Conservation (phyloP, 257 asterid genomes). For the Primulina huaijiensis region DNA sequence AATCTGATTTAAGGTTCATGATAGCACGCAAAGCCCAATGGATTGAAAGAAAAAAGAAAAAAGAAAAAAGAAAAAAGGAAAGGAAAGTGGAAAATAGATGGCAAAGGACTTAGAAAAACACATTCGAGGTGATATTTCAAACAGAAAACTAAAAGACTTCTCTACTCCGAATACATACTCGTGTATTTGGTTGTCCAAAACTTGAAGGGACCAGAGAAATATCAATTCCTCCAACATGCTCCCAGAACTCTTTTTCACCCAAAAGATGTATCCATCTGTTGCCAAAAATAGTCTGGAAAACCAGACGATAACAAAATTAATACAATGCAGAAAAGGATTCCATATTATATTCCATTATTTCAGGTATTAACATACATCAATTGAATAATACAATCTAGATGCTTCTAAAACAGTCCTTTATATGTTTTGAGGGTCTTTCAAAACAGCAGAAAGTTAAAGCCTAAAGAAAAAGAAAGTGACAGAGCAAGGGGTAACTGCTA, state of each 20-base stretch:
- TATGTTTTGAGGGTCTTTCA: neutral
- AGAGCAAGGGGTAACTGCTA: neutral
- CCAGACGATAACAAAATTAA: conserved; percentile 21
- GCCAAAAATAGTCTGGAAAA: conserved; percentile 77
- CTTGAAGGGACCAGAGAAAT: conserved; percentile 80
- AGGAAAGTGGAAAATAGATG: neutral
- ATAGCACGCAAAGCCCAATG: conserved; percentile 7
- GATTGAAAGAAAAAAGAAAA: conserved; percentile 7
- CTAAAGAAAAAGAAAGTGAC: neutral
- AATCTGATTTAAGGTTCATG: neutral
- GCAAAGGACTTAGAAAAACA: conserved; percentile 19
- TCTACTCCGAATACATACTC: conserved; percentile 43
- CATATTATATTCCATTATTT: neutral
- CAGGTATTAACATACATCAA: neutral
- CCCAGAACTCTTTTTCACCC: conserved; percentile 96
- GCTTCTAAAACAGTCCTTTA: neutral
- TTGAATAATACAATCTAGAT: neutral
- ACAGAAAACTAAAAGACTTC: conserved; percentile 19
- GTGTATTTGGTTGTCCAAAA: conserved; percentile 95
- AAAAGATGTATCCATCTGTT: conserved; percentile 86
- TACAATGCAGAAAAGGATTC: neutral
- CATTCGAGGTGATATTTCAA: conserved; percentile 13
- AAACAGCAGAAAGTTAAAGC: neutral
- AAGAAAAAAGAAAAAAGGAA: neutral
- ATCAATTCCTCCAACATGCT: conserved; percentile 94